phyloP scores from a whole-genome alignment of 2,329 filamentous ascomycete species.

The Cercospora sp. region DNA sequence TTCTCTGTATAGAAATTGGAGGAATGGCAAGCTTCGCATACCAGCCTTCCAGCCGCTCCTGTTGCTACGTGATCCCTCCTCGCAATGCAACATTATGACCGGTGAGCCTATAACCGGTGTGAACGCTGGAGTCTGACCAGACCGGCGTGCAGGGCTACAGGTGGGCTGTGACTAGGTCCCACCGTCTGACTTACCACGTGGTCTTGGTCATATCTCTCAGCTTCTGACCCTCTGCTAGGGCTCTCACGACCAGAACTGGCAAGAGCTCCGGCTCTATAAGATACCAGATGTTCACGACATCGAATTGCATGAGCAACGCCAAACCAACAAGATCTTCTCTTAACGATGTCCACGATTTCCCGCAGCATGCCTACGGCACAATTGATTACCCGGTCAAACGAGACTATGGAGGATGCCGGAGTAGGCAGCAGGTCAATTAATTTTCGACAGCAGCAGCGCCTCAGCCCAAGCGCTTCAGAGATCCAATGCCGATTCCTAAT shows the following conservation, averaged over 20 bases:
- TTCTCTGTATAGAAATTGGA: neutral
- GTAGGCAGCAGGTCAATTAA: neutral
- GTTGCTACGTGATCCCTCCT: neutral
- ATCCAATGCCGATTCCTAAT: neutral
- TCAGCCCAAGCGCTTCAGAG: neutral
- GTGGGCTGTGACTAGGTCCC: neutral
- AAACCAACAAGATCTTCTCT: neutral
- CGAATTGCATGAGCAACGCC: neutral
- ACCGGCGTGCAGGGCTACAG: neutral
- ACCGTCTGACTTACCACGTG: neutral
- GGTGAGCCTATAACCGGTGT: neutral
- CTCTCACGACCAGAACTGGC: neutral
- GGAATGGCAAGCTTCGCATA: neutral
- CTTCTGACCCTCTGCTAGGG: neutral
- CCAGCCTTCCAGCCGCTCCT: neutral
- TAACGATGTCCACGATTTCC: neutral
- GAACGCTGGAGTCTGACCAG: neutral
- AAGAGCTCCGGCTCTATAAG: neutral
- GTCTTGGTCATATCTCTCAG: neutral
- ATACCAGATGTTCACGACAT: neutral
- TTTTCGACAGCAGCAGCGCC: neutral
- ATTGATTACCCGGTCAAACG: neutral
- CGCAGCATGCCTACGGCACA: neutral
- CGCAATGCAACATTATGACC: neutral
- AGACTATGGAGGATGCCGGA: neutral